Base-by-base conservation (phyloP, 2,329 filamentous ascomycete genomes). In the Metarhizium rileyi region DNA sequence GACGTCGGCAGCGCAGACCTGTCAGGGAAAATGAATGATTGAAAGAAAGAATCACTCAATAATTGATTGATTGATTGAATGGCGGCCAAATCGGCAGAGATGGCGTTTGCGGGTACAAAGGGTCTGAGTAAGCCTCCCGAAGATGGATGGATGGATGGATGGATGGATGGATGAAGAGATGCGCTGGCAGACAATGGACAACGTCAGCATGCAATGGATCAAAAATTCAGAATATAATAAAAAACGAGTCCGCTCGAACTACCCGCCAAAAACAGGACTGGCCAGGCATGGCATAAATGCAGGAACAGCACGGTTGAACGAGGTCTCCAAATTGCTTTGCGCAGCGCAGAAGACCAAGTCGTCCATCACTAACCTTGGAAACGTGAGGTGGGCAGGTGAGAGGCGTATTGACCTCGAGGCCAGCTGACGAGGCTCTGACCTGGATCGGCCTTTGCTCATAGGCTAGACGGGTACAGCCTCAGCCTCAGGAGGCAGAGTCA, bases 241-340 rank as follows among this genome's bases (percentile, higher is more conserved):
- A 41, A 26, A 38, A 20, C 14, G 7, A 10, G 35, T 16, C 22
- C 12, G 7, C 2, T 36, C 6, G 25, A 40, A 46, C 43, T 30
- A 28, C 28, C 26, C 30, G 14, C 26, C 5, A 40, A 18, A 38
- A 26, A n/a, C 23, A 40, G 38, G 44, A 40, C 44, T 44, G 43
- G 50, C 35, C 18, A 23, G 40, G 53, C 51, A 55, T 41, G 44
- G 50, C 54, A 60, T 59, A 55, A 56, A 62, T 62, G 59, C 59
- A 61, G 58, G 56, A 57, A 57, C 54, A 51, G 45, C 46, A 46
- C 43, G 46, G 44, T 49, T 51, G 51, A 53, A 53, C 47, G 57
- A 54, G 57, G 43, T 14, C n/a, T 30, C 16, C 4, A 14, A 5
- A 16, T 5, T 27, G 22, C 23, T 22, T 27, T 33, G 43, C 36